Conservation (phyloP, 495 filamentous ascomycete species). For the Hypomontagnella monticulosa region DNA sequence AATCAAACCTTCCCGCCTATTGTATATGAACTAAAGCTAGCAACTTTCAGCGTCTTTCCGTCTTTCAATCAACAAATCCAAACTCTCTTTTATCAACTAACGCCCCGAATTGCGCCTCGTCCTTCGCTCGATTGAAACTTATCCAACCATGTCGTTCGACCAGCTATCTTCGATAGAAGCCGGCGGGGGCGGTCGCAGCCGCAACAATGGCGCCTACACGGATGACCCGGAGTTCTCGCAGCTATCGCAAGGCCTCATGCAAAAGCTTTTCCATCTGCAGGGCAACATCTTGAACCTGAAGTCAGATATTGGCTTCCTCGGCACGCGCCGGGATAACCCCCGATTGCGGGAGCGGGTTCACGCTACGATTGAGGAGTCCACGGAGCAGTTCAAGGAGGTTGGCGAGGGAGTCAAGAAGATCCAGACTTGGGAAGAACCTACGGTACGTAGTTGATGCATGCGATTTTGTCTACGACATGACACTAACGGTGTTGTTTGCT, state of each 20-base stretch:
- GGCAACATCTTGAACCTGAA: slow-evolving; percentile 83
- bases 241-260: slow-evolving; percentile 81
- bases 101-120: not conserved
- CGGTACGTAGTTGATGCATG: slow-evolving; percentile 65
- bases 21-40: not conserved
- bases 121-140: slow-evolving; percentile 14
- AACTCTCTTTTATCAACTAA: slow-evolving; percentile 14
- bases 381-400: slow-evolving; percentile 87
- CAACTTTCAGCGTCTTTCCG: not conserved
- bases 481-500: slow-evolving; percentile 26
- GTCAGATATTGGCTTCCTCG: slow-evolving; percentile 82
- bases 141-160: slow-evolving; percentile 84
- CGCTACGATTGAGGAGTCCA: slow-evolving; percentile 83
- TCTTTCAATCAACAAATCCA: slow-evolving; percentile 4
- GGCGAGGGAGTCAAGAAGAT: slow-evolving; percentile 94
- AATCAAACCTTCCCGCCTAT: slow-evolving; percentile 9
- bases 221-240: slow-evolving; percentile 94
- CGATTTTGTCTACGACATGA: not conserved
- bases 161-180: slow-evolving; percentile 84
- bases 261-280: slow-evolving; percentile 86
- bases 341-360: slow-evolving; percentile 90
- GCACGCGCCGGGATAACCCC: slow-evolving; percentile 90
- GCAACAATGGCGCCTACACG: slow-evolving; percentile 69
- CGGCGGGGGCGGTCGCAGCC: slow-evolving; percentile 53
- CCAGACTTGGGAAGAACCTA: slow-evolving; percentile 89